Base-by-base conservation (phyloP, 805 yeast species). In the Myxozyma kluyveri region DNA sequence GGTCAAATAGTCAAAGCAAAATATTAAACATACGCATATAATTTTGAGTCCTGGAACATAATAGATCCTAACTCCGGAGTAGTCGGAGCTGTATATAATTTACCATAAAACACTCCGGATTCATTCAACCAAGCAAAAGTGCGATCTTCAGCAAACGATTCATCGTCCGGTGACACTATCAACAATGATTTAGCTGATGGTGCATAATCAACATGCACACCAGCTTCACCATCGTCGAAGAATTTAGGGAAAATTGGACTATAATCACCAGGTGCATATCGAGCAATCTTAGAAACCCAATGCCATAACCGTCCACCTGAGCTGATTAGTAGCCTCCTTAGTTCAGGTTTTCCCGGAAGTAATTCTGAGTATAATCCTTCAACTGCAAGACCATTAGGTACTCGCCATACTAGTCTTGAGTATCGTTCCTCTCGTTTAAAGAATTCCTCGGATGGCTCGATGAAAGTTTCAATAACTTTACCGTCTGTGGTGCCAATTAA, bases 401-500 rank as follows among this genome's bases (percentile, higher is more conserved):
- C 61, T 40, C 65, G 70, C 75, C 79, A 76, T 0, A 77, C 66
- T 39, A 66, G 72, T 46, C 75, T 69, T 3, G 75, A 60, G 27
- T 68, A 67, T 41, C 69, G 67, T 49, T 72, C 73, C n/a, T 73
- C 69, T 37, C 73, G 67, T 57, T 72, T 73, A 62, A 67, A 68
- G 50, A 67, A 73, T 52, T 77, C 79, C 45, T 72, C 75, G 2
- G 74, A 65, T 2, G 74, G 66, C 40, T 79, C 82, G 14, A 76
- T 65, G 37, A 62, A 62, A 3, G 74, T 67, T 59, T 82, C 86
- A 46, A 73, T 72, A 4, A 83, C 57, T 2, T 65, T 56, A 0
- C 85, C 86, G 1, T 71, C 69, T 3, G 65, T 60, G 0, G 82
- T 77, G 4, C 82, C 81, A 1, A 80, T 45, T 10, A 82, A 63